These are phyloP conservation scores for Microbotryum scabiosae DNA, from an alignment of 1,284 basidiomycete species.

Conservation along the genomic window DNA sequence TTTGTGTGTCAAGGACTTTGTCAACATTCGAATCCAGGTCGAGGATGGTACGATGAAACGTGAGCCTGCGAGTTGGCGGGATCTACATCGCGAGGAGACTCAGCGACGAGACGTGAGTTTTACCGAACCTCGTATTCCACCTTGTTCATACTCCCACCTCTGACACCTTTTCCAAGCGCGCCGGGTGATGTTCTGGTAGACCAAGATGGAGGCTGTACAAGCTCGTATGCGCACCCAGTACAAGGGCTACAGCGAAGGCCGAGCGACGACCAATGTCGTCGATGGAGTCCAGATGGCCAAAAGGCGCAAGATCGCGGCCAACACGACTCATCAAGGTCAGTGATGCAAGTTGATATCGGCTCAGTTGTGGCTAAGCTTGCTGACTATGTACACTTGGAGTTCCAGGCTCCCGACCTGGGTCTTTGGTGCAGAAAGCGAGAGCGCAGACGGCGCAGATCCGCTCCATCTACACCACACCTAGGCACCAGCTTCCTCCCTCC, in stretches of 20 bases:
- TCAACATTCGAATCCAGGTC: conserved; percentile 20
- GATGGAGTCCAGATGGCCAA: conserved; percentile 13
- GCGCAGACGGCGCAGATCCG: conserved; percentile 8
- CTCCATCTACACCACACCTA: conserved; percentile 12
- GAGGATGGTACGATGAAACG: conserved; percentile 17
- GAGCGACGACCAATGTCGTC: conserved; percentile 9
- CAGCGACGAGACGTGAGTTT: conserved; percentile 15
- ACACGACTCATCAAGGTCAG: too few species aligned
- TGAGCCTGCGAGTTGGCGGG: conserved; percentile 10
- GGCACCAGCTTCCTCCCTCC: too few species aligned
- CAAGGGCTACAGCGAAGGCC: conserved; percentile 2
- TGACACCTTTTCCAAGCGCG: background rate
- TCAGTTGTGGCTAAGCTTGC: too few species aligned
- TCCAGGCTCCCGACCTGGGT: conserved; percentile 8
- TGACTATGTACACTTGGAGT: background rate
- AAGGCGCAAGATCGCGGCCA: conserved; percentile 1
- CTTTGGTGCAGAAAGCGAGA: conserved; percentile 16
- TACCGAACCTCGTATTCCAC: too few species aligned
- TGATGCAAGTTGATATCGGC: background rate
- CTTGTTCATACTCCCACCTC: background rate
- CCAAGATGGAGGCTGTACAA: conserved; percentile 12
- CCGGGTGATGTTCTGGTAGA: background rate
- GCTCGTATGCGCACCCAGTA: conserved; percentile 12
- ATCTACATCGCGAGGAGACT: conserved; percentile 11
- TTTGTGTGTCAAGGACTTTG: conserved; percentile 20